Evolutionary conservation across 139 green algal genomes (phyloP).

Genomic region (Pleodorina starrii): DNA sequence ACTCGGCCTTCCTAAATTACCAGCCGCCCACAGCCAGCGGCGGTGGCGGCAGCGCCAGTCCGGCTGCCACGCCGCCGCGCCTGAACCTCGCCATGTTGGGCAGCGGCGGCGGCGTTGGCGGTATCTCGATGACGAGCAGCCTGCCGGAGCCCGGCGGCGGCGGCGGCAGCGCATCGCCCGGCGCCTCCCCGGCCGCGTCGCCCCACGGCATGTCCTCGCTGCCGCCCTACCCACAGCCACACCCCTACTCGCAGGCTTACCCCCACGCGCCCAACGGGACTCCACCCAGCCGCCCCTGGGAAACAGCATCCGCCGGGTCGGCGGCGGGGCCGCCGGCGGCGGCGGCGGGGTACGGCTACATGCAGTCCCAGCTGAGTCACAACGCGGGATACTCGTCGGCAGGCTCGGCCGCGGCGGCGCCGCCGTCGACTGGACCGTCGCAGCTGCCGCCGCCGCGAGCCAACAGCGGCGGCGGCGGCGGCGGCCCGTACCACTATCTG

Average conservation of each 20-base stretch:
- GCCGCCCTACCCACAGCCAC: background rate
- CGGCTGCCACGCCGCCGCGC: background rate
- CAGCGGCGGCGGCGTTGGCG: background rate
- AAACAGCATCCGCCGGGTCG: background rate
- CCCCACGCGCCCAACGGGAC: background rate
- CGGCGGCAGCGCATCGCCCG: background rate
- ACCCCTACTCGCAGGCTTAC: background rate
- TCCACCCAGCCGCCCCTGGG: background rate
- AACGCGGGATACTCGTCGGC: no score
- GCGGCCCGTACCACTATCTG: conserved; percentile 7
- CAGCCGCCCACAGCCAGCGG: background rate
- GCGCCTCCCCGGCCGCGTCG: background rate
- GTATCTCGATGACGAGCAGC: background rate
- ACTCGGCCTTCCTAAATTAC: conserved; percentile 19
- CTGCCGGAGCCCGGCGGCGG: background rate
- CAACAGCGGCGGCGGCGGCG: background rate
- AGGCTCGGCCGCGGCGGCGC: background rate
- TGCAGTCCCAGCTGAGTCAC: background rate
- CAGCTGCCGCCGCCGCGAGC: background rate
- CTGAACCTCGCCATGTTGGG: background rate
- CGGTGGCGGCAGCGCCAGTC: background rate
- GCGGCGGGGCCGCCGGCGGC: background rate
- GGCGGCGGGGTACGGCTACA: background rate
- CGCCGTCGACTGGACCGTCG: background rate
- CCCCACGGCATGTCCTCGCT: background rate